Conservation (phyloP, 176 grass and related monocot genomes). For the Avena sativa region DNA sequence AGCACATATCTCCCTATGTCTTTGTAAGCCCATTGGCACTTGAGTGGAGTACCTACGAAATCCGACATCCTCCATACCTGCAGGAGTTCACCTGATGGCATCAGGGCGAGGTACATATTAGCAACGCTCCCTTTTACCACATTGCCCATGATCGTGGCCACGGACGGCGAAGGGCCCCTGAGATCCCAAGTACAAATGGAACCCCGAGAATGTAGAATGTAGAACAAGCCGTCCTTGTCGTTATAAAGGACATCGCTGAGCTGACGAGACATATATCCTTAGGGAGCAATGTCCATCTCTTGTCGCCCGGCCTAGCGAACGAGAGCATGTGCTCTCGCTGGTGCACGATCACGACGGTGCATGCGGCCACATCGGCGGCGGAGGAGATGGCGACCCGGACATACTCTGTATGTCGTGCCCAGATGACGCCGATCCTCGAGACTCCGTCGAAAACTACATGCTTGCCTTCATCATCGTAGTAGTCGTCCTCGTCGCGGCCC, state of each 20-base stretch:
- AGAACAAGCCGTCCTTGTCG: not conserved
- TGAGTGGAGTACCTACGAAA: too few relatives aligned
- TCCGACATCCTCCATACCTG: too few relatives aligned
- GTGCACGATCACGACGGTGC: not conserved
- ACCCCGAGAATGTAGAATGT: not conserved
- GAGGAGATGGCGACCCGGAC: not conserved
- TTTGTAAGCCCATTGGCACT: too few relatives aligned
- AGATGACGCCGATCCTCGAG: not conserved
- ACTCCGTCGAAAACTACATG: not conserved
- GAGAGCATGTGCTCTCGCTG: rapidly evolving
- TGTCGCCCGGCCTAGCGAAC: not conserved
- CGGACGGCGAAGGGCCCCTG: too few relatives aligned
- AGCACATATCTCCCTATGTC: too few relatives aligned
- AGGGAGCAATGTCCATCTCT: not conserved
- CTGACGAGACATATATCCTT: not conserved
- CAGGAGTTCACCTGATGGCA: too few relatives aligned
- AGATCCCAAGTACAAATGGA: too few relatives aligned
- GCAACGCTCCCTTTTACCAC: too few relatives aligned
- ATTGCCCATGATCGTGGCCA: too few relatives aligned
- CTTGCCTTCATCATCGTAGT: not conserved
- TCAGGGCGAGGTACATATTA: too few relatives aligned
- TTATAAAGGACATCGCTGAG: not conserved
- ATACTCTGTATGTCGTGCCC: not conserved
- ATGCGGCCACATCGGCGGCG: not conserved
- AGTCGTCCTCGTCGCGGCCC: not conserved